These are phyloP conservation scores for Suillus cothurnatus DNA, from an alignment of 768 basidiomycete species.

Conservation along the genomic window DNA sequence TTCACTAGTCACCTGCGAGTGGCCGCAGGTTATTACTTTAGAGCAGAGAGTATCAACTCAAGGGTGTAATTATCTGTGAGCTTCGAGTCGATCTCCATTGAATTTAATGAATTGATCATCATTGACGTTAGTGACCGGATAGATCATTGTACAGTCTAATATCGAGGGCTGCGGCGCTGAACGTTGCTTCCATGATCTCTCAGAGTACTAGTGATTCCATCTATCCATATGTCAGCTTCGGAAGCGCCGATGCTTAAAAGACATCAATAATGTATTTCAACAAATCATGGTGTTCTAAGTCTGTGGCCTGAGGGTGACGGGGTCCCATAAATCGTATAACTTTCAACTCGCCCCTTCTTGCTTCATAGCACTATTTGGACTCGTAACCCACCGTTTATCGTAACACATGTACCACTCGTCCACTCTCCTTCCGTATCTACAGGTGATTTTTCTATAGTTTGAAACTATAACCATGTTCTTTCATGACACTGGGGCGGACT, in stretches of 20 bases:
- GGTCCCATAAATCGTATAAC: neutral
- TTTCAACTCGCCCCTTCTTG: neutral
- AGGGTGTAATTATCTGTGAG: neutral
- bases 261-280: neutral
- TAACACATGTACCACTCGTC: neutral
- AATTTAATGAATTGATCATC: neutral
- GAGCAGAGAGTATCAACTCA: neutral
- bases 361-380: neutral
- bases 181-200: neutral
- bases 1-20: neutral
- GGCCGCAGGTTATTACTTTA: neutral
- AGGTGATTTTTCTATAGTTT: neutral
- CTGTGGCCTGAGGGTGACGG: neutral
- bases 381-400: neutral
- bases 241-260: neutral
- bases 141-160: neutral
- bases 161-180: neutral
- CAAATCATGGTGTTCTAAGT: neutral
- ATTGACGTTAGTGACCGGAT: neutral
- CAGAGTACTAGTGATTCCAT: neutral
- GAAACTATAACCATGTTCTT: neutral
- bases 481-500: neutral
- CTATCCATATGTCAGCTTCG: neutral
- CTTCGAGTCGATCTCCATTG: neutral
- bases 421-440: neutral